These are phyloP conservation scores for Pterocarpus macrocarpus DNA, from an alignment of 306 rosid genomes.

Conservation along the genomic window DNA sequence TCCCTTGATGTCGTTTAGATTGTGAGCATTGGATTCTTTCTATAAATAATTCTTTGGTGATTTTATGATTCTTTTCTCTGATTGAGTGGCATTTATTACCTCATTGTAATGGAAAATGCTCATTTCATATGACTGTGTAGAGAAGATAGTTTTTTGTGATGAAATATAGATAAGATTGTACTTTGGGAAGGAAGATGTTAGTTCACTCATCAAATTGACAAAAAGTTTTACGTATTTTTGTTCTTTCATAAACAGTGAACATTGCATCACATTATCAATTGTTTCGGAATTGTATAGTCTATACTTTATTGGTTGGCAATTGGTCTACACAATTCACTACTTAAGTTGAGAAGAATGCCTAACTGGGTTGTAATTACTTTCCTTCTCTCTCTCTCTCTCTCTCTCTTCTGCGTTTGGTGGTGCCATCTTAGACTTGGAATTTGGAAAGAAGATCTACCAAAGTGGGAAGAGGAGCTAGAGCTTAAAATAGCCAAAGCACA, in stretches of 20 bases:
- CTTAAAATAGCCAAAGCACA: constrained; percentile 85
- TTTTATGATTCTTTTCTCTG: neutral
- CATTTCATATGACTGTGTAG: constrained; percentile 14
- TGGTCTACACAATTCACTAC: neutral
- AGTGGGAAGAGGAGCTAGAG: constrained; percentile 85
- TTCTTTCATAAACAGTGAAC: neutral
- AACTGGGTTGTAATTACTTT: constrained; percentile 33
- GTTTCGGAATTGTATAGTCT: constrained; percentile 28
- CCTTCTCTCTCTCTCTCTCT: neutral
- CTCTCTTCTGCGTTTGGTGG: constrained; percentile 31
- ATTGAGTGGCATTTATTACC: constrained; percentile 11
- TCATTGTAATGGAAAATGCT: constrained; percentile 15
- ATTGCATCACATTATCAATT: constrained; percentile 17
- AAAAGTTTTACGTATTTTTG: neutral
- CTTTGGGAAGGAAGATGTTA: constrained; percentile 16
- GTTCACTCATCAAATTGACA: neutral
- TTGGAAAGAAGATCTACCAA: constrained; percentile 76
- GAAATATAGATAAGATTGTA: neutral
- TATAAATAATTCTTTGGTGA: constrained; percentile 3
- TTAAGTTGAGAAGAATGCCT: constrained; percentile 28
- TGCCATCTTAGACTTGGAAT: constrained; percentile 69
- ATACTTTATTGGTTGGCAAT: constrained; percentile 3
- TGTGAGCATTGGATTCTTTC: neutral
- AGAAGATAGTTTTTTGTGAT: constrained; percentile 29
- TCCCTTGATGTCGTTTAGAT: neutral